Conservation (phyloP, 768 basidiomycete species). For the Lentinula edodes region DNA sequence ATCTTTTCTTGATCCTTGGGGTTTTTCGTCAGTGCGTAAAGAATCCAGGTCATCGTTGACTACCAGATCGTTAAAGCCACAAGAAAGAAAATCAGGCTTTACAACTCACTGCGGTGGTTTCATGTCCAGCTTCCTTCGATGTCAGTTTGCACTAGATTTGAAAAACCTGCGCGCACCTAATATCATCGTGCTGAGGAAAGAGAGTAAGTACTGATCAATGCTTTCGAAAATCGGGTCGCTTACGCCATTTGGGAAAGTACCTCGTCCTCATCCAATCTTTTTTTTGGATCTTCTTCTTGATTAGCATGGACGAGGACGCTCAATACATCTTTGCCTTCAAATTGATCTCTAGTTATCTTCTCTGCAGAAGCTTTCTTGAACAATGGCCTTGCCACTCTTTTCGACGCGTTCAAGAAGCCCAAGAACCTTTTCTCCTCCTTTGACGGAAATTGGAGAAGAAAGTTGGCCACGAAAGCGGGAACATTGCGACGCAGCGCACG, state of each 20-base stretch:
- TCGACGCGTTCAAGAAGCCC: neutral
- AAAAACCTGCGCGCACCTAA: neutral
- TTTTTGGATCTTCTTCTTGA: constrained; percentile 36
- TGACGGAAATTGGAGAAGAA: neutral
- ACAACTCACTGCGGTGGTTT: constrained; percentile 39
- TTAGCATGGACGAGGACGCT: constrained; percentile 41
- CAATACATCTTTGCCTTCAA: neutral
- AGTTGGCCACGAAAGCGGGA: neutral
- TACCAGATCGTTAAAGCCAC: neutral
- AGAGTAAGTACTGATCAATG: neutral
- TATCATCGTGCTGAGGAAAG: neutral
- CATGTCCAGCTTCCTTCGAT: constrained; percentile 28
- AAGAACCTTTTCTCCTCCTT: constrained; percentile 2
- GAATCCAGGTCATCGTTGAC: constrained; percentile 51
- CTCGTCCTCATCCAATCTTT: constrained; percentile 42
- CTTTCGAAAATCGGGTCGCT: neutral
- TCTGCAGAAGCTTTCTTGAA: neutral
- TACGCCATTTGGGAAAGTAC: constrained; percentile 40
- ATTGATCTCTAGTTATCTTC: neutral
- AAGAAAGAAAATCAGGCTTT: constrained; percentile 11
- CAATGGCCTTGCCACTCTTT: neutral
- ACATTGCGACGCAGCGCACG: neutral
- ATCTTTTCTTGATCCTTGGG: constrained; percentile 55
- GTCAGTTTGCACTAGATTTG: neutral
- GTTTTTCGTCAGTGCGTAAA: constrained; percentile 56